Conservation (phyloP, 805 yeast genomes). For the Ascoidea rubescens region DNA sequence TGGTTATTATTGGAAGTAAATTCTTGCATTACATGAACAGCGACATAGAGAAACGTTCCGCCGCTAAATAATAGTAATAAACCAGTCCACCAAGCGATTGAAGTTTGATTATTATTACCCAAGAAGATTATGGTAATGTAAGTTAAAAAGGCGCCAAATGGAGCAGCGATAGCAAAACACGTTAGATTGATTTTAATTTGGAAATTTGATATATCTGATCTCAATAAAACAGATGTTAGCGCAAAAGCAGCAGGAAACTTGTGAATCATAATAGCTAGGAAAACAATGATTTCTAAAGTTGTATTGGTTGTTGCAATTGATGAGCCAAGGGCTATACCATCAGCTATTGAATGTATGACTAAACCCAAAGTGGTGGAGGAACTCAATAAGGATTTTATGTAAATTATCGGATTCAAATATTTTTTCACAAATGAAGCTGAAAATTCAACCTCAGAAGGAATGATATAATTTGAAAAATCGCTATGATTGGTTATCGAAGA, state of each 20-base stretch:
- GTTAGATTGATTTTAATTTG: conserved; percentile 31
- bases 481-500: background rate
- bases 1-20: background rate
- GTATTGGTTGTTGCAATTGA: conserved; percentile 27
- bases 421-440: background rate
- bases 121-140: conserved; percentile 24
- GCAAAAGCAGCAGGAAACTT: conserved; percentile 69
- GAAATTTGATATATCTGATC: conserved; percentile 19
- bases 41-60: conserved; percentile 63
- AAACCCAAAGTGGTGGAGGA: conserved; percentile 47
- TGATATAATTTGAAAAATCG: background rate
- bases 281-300: conserved; percentile 29
- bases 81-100: conserved; percentile 29
- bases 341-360: conserved; percentile 52
- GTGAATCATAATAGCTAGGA: conserved; percentile 51
- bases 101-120: background rate
- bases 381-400: conserved; percentile 17
- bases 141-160: conserved; percentile 41
- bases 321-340: conserved; percentile 63
- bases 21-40: conserved; percentile 38
- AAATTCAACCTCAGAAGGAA: conserved; percentile 6
- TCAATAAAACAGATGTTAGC: conserved; percentile 37
- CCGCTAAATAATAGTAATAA: conserved; percentile 48
- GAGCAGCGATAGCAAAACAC: conserved; percentile 46
- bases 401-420: background rate